Evolutionary conservation across 192 early-diverging fungal species (phyloP), one percentile per base, ranked within the genome.

Genomic region (Rhizophagus clarus): DNA sequence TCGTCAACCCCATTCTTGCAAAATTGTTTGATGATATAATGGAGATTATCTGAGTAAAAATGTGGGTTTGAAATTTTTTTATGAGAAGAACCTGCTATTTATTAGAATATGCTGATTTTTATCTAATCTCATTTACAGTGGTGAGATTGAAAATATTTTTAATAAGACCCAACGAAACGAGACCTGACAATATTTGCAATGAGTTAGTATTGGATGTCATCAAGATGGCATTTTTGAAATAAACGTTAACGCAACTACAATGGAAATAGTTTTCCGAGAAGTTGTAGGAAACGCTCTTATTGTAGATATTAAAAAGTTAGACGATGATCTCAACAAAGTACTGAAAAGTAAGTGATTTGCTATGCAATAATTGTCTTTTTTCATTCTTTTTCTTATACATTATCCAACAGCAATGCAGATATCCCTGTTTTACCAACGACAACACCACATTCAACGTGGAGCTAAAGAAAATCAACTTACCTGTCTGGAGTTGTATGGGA

Each of bases 1-100:
- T 60, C n/a, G 49, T 74, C 1, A 60, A 60, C 40, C 72, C 28
- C 2, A 74, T 74, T 28, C 14, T 74, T 74, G 72, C 24, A 24
- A 74, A 74, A 74, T n/a, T 47, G 2, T 74, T 74, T 51, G 49
- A 74, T 45, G 49, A 74, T 11, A 74, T 74, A 4, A 74, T 74
- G 72, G 72, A 74, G 10, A 26, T 74, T 45, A 51, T 74, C 10
- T 7, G 26, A 60, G 72, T 56, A 56, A 74, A 74, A 56, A 74
- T 12, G 49, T 56, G 17, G 10, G 28, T 60, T 56, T 74, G 12
- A 56, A 32, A 20, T 56, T 32, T 56, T 32, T 29, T 40, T 2
- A 8, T 40, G 26, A 14, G 26, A 31, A 32, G 40, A 56, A 1
- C 3, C n/a, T 29, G 9, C 17, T 9, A 15, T 74, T 74, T 56